phyloP scores from a whole-genome alignment of 2,329 filamentous ascomycete genomes.

The Fusarium subtropicale region DNA sequence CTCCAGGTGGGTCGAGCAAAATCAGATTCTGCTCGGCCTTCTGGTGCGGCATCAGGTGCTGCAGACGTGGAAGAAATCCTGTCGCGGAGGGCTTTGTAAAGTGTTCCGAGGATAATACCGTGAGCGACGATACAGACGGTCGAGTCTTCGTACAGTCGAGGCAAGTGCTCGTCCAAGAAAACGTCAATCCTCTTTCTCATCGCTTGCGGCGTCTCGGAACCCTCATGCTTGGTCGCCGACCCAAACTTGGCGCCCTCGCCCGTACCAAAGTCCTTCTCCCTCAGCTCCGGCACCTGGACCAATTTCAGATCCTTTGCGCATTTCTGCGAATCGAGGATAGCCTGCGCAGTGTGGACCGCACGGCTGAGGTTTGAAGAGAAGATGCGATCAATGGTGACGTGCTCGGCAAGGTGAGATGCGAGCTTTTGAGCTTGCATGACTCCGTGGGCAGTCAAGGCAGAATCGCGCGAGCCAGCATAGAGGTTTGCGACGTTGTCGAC shows the following conservation, averaged over 20 bases:
- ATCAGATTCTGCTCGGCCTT: constrained; percentile 19
- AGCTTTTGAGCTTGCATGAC: constrained; percentile 81
- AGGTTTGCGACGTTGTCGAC: constrained; percentile 86
- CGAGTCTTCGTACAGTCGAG: constrained; percentile 53
- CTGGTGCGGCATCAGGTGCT: constrained; percentile 26
- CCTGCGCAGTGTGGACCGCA: constrained; percentile 76
- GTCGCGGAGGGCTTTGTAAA: constrained; percentile 72
- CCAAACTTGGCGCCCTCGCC: constrained; percentile 74
- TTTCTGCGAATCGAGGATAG: constrained; percentile 69
- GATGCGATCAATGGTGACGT: constrained; percentile 65
- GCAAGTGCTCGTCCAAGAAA: constrained; percentile 76
- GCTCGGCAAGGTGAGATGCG: constrained; percentile 67
- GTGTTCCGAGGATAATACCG: constrained; percentile 78
- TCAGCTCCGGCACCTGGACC: constrained; percentile 59
- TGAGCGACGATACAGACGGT: constrained; percentile 74
- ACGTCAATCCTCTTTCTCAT: constrained; percentile 72
- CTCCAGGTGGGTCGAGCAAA: constrained; percentile 57
- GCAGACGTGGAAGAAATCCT: constrained; percentile 56
- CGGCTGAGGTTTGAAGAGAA: constrained; percentile 84
- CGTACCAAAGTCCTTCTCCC: constrained; percentile 80
- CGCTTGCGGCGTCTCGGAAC: constrained; percentile 74
- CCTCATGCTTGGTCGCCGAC: constrained; percentile 52
- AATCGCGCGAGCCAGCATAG: constrained; percentile 85
- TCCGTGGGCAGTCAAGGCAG: constrained; percentile 83
- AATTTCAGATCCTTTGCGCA: constrained; percentile 33